A percentile compares a stretch with the other conserved stretches of the same genome.
Conservation (phyloP, 352 stramenopile species). For the Thraustochytrium sp. region DNA sequence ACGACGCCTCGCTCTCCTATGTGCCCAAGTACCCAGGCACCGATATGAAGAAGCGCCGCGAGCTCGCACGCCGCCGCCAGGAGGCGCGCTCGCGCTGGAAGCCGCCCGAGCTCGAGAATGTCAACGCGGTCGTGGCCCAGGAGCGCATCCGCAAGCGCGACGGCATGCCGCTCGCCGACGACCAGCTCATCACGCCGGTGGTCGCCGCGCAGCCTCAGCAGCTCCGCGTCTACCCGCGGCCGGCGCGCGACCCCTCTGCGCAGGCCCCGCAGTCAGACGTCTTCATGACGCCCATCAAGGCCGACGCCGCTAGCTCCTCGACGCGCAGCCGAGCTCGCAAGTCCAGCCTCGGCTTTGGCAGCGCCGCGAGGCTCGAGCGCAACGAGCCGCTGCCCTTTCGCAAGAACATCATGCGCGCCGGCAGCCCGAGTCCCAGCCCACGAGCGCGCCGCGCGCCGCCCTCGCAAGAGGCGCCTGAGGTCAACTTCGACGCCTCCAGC, state of each 20-base stretch:
- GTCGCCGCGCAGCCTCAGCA: background rate
- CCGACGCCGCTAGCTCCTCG: background rate
- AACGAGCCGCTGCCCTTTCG: background rate
- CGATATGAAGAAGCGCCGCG: background rate
- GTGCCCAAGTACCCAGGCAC: constrained; percentile 3
- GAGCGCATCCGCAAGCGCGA: background rate
- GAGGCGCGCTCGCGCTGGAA: background rate
- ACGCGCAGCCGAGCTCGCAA: background rate
- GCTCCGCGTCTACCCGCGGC: background rate
- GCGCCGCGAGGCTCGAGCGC: background rate
- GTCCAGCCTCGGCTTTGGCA: background rate
- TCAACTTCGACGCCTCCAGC: background rate
- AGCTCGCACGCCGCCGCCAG: background rate
- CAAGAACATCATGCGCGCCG: background rate
- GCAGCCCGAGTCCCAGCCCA: background rate
- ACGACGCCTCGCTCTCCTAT: background rate
- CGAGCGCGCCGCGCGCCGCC: background rate
- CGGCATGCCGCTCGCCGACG: background rate
- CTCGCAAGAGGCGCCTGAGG: background rate
- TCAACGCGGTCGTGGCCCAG: background rate
- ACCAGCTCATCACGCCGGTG: background rate
- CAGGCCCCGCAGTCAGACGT: background rate
- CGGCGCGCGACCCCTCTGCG: background rate
- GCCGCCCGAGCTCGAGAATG: background rate
- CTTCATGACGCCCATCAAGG: constrained; percentile 18